Evolutionary conservation across 164 flowering plant genomes (phyloP).

Genomic region (Nymphaea colorata): DNA sequence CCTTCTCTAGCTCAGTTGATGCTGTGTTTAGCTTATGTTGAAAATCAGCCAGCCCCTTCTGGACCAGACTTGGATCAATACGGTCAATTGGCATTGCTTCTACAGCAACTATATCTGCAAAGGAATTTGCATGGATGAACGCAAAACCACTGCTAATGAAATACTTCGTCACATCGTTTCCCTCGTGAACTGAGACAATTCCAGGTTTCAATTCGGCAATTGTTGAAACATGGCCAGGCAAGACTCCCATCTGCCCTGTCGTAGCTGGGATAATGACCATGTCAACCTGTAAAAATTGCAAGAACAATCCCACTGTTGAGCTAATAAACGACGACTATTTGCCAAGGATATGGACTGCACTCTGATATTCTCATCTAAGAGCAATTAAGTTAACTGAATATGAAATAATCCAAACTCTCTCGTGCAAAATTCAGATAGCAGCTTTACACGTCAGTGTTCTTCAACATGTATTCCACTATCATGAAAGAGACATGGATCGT

Average conservation of each 20-base stretch:
- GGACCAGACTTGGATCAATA: constrained; percentile 54
- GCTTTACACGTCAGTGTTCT: too few species aligned
- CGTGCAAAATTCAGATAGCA: too few species aligned
- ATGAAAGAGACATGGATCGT: too few species aligned
- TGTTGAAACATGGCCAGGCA: constrained; percentile 83
- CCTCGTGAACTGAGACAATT: constrained; percentile 69
- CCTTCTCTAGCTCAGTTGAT: constrained; percentile 79
- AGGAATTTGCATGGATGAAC: constrained; percentile 73
- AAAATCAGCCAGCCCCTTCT: constrained; percentile 79
- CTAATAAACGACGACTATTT: too few species aligned
- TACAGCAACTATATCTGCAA: constrained; percentile 65
- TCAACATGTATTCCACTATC: too few species aligned
- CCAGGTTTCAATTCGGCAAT: constrained; percentile 90
- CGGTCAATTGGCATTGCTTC: constrained; percentile 77
- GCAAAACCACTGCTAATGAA: constrained; percentile 93
- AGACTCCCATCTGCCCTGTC: constrained; percentile 87
- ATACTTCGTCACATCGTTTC: constrained; percentile 54
- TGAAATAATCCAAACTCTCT: too few species aligned
- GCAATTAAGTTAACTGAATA: too few species aligned
- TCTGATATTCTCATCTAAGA: too few species aligned
- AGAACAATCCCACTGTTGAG: too few species aligned
- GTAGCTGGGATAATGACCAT: constrained; percentile 81
- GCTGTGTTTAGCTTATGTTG: constrained; percentile 74
- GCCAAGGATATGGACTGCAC: too few species aligned
- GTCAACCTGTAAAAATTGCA: constrained; percentile 46